Base-by-base conservation (phyloP, 768 basidiomycete genomes). In the Tubosaeta brunneosetosa region DNA sequence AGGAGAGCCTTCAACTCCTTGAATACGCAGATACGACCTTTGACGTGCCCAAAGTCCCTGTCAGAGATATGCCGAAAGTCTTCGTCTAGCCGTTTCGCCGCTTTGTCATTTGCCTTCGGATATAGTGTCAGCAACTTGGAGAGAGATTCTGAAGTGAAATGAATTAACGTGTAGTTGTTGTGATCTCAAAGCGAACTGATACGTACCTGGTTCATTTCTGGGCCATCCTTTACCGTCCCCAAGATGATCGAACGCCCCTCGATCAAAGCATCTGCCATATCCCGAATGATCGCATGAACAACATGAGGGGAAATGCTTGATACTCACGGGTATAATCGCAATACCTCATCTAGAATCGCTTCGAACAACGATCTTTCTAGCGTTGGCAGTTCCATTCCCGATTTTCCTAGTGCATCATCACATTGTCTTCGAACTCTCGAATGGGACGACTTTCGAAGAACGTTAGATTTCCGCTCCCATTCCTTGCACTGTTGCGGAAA, bases 241-340 rank as follows among this genome's bases (percentile, higher is more conserved):
- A 6, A 3, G 0, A 14, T 48, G 58, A 3, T n/a, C 12, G 16
- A 69, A 67, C 0, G 19, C 27, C 11, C 4, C 45, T 0, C 60
- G 55, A 9, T 69, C 60, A 41, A 55, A 55, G 34, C 49, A 52
- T 3, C 65, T 67, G 8, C n/a, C 22, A 22, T 22, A 16, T 8
- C 10, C 1, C 5, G 0, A 14, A 10, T 49, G 8, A 46, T 47
- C 19, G 14, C 7, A 50, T 4, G 22, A 49, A 29, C 32, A 16
- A 6, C 4, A 14, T 16, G n/a, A n/a, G n/a, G n/a, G n/a, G n/a
- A n/a, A n/a, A n/a, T 1, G 4, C 17, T 0, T 9, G 5, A 0
- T 4, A 51, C 64, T 50, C 49, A 66, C 64, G 64, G 65, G 55
- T 64, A 73, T 3, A 55, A 10, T 14, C 13, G 26, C n/a, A 56